A percentile compares a stretch with the other conserved stretches of the same genome.
Evolutionary conservation across 305 asterid species (phyloP).

Genomic region (Nicotiana rustica): DNA sequence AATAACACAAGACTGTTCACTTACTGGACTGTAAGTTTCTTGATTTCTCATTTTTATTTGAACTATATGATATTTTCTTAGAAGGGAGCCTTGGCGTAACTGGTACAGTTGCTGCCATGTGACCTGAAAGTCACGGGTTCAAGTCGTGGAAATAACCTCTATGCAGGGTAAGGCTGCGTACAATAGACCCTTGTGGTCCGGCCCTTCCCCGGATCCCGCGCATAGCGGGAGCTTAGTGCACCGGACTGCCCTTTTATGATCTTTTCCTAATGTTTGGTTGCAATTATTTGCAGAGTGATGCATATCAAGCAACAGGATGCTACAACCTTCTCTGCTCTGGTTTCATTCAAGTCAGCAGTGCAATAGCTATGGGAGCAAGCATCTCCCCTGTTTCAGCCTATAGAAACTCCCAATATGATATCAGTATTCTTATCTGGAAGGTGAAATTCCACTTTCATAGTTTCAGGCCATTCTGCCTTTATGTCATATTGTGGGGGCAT

Average conservation of each 20-base stretch:
- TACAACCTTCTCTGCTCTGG: slow-evolving; percentile 92
- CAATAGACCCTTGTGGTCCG: no score
- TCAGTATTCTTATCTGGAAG: slow-evolving; percentile 90
- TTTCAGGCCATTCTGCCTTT: slow-evolving; percentile 36
- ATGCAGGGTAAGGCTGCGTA: no score
- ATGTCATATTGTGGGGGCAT: slow-evolving; percentile 32
- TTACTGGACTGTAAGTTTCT: slow-evolving; percentile 86
- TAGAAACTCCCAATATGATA: slow-evolving; percentile 76
- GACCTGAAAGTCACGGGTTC: no score
- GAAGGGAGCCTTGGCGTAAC: no score
- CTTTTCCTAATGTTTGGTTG: not conserved
- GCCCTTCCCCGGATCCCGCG: no score
- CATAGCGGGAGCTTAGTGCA: no score
- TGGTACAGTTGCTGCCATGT: no score
- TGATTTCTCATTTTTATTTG: not conserved
- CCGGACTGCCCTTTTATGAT: no score
- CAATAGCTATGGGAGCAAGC: slow-evolving; percentile 93
- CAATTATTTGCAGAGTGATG: slow-evolving; percentile 69
- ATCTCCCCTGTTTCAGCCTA: slow-evolving; percentile 81
- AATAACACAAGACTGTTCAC: slow-evolving; percentile 92
- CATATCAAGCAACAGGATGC: slow-evolving; percentile 95
- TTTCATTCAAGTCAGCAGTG: slow-evolving; percentile 82
- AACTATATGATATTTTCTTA: not conserved
- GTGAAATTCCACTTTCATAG: slow-evolving; percentile 49
- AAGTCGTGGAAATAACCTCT: no score